Base-by-base conservation (phyloP, 768 basidiomycete genomes). In the Suillus alpinus region DNA sequence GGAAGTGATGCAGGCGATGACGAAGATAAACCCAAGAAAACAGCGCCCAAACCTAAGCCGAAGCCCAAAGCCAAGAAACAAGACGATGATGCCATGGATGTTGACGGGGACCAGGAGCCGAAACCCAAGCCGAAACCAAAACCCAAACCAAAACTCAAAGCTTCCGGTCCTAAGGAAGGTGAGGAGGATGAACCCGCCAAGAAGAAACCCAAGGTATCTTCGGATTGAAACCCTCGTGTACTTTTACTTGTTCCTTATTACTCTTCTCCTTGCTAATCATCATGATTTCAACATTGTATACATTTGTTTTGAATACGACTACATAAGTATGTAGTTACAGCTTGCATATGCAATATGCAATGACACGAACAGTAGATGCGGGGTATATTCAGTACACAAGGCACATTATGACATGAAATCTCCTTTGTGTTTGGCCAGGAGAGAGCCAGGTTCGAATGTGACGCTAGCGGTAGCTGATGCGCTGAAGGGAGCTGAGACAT, bases 361-460 rank as follows among this genome's bases (percentile, higher is more conserved):
- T 31, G 16, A 31, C 49, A 50, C 31, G 18, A 16, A n/a, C 29
- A 50, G 10, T n/a, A 47, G 26, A 47, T 50, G 29, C 31, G 14
- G 34, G 32, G 51, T 44, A 18, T 39, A 55, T 44, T 39, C 53
- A 63, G 34, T 43, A 43, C 49, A 56, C 32, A 26, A 43, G 26
- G 41, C 18, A 18, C 43, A 52, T 60, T 29, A 65, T 52, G 23
- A 23, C 32, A 61, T 51, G 13, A 51, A 20, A 52, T 70, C 63
- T n/a, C 73, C 73, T 75, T 71, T 81, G 68, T 76, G 77, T 65
- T 86, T 86, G 40, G 80, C 82, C 43, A 93, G 75, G 36, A 93
- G 80, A 9, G 91, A 92, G 23, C 91, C 91, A 20, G 88, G 88
- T 64, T 88, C 88, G 66, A 93, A 93, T 9, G 83, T 76, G 59